Percentiles rank a stretch among this genome's conserved stretches.
phyloP scores from a whole-genome alignment of 345 rosid species.

The Ceriops decandra region DNA sequence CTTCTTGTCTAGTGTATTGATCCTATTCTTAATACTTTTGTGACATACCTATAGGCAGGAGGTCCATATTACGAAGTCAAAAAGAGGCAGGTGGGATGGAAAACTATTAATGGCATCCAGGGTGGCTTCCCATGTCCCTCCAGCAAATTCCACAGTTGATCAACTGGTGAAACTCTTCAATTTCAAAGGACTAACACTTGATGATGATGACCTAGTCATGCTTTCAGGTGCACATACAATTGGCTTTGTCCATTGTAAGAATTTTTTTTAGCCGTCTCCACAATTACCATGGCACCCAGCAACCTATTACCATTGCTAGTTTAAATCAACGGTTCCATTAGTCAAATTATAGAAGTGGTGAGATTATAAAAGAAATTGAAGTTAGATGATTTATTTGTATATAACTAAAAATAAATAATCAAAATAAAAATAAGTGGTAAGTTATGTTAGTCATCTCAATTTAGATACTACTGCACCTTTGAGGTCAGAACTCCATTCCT shows the following conservation, averaged over 20 bases:
- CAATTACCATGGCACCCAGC: constrained; percentile 45
- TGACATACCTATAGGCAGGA: constrained; percentile 39
- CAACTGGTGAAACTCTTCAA: constrained; percentile 59
- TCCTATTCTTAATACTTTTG: no score
- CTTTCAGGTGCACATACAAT: no score
- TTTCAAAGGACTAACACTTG: constrained; percentile 56
- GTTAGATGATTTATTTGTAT: no score
- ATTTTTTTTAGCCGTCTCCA: constrained; percentile 53
- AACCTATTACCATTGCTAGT: not conserved
- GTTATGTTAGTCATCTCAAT: constrained; percentile 3
- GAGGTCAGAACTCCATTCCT: constrained; percentile 71
- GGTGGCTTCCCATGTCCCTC: constrained; percentile 50
- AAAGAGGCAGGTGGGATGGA: constrained; percentile 81
- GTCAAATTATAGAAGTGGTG: no score
- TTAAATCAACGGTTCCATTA: no score
- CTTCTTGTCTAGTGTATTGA: no score
- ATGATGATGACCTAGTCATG: constrained; percentile 25
- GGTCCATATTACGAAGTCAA: constrained; percentile 78
- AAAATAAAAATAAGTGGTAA: no score
- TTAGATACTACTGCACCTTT: constrained; percentile 47
- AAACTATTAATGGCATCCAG: constrained; percentile 54
- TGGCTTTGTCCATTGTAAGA: constrained; percentile 3
- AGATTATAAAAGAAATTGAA: no score
- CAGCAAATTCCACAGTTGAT: constrained; percentile 65
- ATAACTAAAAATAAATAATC: no score